These are phyloP conservation scores for Malassezia brasiliensis DNA, from an alignment of 1,284 basidiomycete genomes.

Conservation along the genomic window DNA sequence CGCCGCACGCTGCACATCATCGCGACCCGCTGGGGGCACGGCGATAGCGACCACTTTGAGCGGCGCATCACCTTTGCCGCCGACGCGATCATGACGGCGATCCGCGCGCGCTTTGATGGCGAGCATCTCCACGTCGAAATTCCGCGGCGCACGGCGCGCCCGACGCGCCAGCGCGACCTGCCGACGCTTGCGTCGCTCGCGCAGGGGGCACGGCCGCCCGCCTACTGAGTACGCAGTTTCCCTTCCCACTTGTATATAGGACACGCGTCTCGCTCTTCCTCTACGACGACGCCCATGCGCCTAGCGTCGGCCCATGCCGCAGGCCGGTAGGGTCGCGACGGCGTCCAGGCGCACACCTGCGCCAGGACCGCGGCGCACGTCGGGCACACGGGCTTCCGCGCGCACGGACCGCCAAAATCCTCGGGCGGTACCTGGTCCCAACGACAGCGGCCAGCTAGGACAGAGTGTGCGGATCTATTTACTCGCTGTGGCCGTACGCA, in stretches of 20 bases:
- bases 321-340: slow-evolving; percentile 48
- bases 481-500: slow-evolving; percentile 12
- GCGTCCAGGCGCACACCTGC: slow-evolving; percentile 52
- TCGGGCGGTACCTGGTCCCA: no score
- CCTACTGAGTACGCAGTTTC: no score
- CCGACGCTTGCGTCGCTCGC: no score
- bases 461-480: background rate
- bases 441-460: no score
- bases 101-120: slow-evolving; percentile 15
- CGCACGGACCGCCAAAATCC: no score
- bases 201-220: no score
- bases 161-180: no score
- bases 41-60: slow-evolving; percentile 34
- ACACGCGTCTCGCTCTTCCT: no score
- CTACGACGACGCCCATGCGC: background rate
- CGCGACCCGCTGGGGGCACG: slow-evolving; percentile 37
- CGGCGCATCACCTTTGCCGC: slow-evolving; percentile 31
- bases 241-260: no score
- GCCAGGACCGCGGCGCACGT: slow-evolving; percentile 48
- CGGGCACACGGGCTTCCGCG: slow-evolving; percentile 29
- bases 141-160: background rate
- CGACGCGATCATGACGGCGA: slow-evolving; percentile 12
- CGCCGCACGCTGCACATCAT: slow-evolving; percentile 40
- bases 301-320: slow-evolving; percentile 43
- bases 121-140: slow-evolving; percentile 7